phyloP scores from a whole-genome alignment of 2,329 filamentous ascomycete species.

The Lachnellula occidentalis region DNA sequence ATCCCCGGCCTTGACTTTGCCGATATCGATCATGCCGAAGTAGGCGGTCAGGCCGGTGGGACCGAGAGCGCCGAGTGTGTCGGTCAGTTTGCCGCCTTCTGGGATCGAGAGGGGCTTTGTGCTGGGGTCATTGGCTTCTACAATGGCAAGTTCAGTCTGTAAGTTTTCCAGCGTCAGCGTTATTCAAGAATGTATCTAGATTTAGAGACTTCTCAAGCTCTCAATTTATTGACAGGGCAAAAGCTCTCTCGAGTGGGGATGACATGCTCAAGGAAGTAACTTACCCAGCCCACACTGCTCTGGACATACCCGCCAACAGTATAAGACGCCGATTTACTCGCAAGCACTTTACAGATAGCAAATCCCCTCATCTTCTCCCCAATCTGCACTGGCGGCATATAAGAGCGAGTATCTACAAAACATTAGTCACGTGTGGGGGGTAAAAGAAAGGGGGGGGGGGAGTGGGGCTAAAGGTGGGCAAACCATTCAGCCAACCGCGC shows the following conservation, averaged over 20 bases:
- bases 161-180: too few species aligned
- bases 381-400: slow-evolving; percentile 63
- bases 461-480: too few species aligned
- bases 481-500: slow-evolving; percentile 64
- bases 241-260: too few species aligned
- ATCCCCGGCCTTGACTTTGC: slow-evolving; percentile 61
- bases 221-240: too few species aligned
- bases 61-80: slow-evolving; percentile 58
- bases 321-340: slow-evolving; percentile 50
- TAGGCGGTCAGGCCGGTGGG: slow-evolving; percentile 71
- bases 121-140: slow-evolving; percentile 42
- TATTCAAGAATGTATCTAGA: too few species aligned
- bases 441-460: slow-evolving; percentile 2
- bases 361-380: slow-evolving; percentile 64
- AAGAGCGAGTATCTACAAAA: slow-evolving; percentile 45
- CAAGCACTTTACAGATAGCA: slow-evolving; percentile 56
- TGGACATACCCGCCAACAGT: slow-evolving; percentile 54
- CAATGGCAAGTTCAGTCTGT: slow-evolving; percentile 53
- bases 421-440: slow-evolving; percentile 5
- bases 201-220: too few species aligned
- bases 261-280: too few species aligned
- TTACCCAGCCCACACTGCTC: slow-evolving; percentile 51
- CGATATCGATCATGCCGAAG: slow-evolving; percentile 66
- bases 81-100: slow-evolving; percentile 42
- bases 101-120: slow-evolving; percentile 39